Evolutionary conservation across 441 rosid genomes (phyloP).

Genomic region (Syzygium syzygioides): DNA sequence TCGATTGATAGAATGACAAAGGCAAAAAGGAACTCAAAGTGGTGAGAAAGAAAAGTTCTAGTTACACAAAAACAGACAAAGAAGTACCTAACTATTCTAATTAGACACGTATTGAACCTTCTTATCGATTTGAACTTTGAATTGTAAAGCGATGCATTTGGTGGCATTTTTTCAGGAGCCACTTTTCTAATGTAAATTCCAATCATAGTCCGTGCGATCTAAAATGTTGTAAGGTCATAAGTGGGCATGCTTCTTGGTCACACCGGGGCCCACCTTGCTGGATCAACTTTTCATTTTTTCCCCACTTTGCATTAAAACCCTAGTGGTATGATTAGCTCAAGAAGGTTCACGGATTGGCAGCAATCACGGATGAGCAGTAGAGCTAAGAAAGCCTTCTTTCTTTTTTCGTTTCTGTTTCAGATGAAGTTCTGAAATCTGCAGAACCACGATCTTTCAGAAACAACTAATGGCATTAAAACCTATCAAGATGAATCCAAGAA

Average conservation of each 20-base stretch:
- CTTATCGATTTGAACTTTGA: neutral
- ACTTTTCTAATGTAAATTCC: neutral
- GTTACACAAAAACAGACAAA: neutral
- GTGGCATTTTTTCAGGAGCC: neutral
- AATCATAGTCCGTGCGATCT: neutral
- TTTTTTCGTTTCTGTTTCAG: neutral
- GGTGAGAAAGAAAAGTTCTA: neutral
- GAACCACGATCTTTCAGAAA: neutral
- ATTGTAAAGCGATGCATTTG: neutral
- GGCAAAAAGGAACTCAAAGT: neutral
- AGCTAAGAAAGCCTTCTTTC: neutral
- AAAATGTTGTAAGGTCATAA: neutral
- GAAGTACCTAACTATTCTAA: neutral
- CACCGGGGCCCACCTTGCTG: neutral
- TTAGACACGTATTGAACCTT: neutral
- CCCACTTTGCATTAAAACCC: neutral
- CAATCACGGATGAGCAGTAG: neutral
- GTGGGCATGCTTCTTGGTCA: neutral
- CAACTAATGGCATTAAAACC: neutral
- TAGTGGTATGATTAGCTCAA: neutral
- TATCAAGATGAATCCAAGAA: neutral
- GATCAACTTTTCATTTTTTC: neutral
- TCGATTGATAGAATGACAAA: neutral
- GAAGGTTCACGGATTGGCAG: neutral
- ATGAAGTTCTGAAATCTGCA: neutral